Base-by-base conservation (phyloP, 2,329 filamentous ascomycete genomes). In the Colletotrichum theobromicola region DNA sequence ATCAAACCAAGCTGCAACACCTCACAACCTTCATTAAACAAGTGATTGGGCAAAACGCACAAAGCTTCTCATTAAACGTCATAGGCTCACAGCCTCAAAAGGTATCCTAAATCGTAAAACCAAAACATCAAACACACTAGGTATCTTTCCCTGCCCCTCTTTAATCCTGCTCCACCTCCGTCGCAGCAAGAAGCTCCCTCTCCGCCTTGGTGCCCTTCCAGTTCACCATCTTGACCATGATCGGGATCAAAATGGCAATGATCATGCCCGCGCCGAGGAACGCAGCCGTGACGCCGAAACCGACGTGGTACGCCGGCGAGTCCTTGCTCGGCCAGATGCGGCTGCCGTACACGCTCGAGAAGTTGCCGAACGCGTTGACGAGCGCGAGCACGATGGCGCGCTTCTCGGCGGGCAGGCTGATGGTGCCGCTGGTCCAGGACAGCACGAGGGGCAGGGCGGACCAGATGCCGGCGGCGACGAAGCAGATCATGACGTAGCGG, bases 331-430 rank as follows among this genome's bases (percentile, higher is more conserved):
- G 80, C 80, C 80, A 81, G 50, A 82, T 80, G 0, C 80, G 75
- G 57, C 80, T 81, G 4, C 80, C 80, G 61, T 82, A 82, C 16
- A 82, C 79, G 32, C 79, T 80, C 16, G 79, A 80, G n/a, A 81
- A 79, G 75, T 82, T 81, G 50, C 80, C 80, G 67, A 81, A 79
- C 1, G 80, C 79, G 67, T 82, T 82, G 65, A 81, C 79, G n/a
- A 81, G 67, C 6, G 80, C 80, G 26, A 82, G 76, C n/a, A 81
- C 80, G 30, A 82, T 79, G 24, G 80, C 79, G n/a, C 80, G 77
- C 80, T 82, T 82, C 68, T 81, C 80, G 9, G 79, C 76, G 5
- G 80, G 80, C 66, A 80, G 69, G 46, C 74, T 76, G 37, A 81
- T 76, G n/a, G 72, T 72, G 28, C 75, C 78, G 68, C 77, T 80